These are phyloP conservation scores for Cadophora luteo-olivacea DNA, from an alignment of 2,329 filamentous ascomycete species.

Conservation along the genomic window DNA sequence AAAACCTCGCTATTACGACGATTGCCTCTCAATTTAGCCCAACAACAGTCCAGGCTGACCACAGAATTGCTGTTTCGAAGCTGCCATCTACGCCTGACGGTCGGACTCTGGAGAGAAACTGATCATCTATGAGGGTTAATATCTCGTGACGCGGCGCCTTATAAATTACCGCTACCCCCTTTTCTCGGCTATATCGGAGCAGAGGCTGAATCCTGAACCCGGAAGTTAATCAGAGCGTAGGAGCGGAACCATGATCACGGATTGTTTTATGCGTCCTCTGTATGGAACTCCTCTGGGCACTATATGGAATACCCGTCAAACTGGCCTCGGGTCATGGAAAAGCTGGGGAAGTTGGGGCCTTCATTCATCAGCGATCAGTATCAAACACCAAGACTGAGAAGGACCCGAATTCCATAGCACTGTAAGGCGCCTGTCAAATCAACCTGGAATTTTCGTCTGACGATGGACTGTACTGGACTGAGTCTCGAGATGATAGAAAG, in stretches of 20 bases:
- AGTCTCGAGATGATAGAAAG: not conserved
- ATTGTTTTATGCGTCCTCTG: not conserved
- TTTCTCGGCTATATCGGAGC: slow-evolving; percentile 8
- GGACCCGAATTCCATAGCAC: not conserved
- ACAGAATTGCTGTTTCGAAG: too few relatives aligned
- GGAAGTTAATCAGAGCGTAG: not conserved
- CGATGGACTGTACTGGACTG: not conserved
- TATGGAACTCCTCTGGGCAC: not conserved
- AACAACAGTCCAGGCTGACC: not conserved
- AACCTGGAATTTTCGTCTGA: not conserved
- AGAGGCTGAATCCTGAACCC: slow-evolving; percentile 4
- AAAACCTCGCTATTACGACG: too few relatives aligned
- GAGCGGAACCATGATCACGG: not conserved
- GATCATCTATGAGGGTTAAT: not conserved
- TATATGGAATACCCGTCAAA: not conserved
- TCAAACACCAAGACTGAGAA: not conserved
- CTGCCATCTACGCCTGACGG: not conserved
- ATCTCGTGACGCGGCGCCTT: slow-evolving; percentile 11
- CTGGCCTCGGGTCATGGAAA: not conserved
- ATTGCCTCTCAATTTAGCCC: too few relatives aligned
- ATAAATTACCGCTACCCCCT: not conserved
- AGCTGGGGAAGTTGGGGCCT: not conserved
- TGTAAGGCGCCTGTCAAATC: not conserved
- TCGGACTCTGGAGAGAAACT: not conserved
- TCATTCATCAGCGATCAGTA: not conserved